Percentiles rank a stretch among this genome's conserved stretches.
Conservation (phyloP, 257 asterid species). For the Nicotiana tomentosiformis region DNA sequence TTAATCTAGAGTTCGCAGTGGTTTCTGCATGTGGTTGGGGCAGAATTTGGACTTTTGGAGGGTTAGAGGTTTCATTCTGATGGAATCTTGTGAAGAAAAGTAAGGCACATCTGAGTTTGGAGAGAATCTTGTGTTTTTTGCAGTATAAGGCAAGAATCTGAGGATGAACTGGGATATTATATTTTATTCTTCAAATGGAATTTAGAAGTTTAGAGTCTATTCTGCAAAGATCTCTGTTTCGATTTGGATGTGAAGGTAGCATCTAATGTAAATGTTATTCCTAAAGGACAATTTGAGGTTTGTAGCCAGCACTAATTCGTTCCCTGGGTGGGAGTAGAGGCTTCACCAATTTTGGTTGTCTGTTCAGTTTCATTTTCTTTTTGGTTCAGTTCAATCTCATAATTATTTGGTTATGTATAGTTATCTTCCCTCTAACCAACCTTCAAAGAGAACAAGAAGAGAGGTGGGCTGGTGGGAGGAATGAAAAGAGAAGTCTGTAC, state of each 20-base stretch:
- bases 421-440: slow-evolving; percentile 1
- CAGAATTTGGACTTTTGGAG: not conserved
- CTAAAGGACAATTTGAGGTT: not conserved
- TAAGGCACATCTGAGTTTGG: not conserved
- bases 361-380: not conserved
- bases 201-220: not conserved
- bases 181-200: not conserved
- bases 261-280: not conserved
- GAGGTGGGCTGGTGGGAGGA: slow-evolving; percentile 5
- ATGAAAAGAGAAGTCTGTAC: not conserved
- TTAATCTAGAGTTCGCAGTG: not conserved
- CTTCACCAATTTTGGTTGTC: not conserved
- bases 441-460: not conserved
- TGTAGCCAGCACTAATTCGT: not conserved
- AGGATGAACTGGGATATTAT: not conserved
- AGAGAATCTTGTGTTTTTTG: not conserved
- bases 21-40: not conserved
- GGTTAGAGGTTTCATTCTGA: not conserved
- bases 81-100: not conserved
- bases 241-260: not conserved
- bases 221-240: not conserved
- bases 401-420: not conserved
- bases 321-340: not conserved
- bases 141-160: not conserved
- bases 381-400: slow-evolving; percentile 1